Evolutionary conservation across 2,329 filamentous ascomycete genomes (phyloP).

Genomic region (Pezicula rhizophila): DNA sequence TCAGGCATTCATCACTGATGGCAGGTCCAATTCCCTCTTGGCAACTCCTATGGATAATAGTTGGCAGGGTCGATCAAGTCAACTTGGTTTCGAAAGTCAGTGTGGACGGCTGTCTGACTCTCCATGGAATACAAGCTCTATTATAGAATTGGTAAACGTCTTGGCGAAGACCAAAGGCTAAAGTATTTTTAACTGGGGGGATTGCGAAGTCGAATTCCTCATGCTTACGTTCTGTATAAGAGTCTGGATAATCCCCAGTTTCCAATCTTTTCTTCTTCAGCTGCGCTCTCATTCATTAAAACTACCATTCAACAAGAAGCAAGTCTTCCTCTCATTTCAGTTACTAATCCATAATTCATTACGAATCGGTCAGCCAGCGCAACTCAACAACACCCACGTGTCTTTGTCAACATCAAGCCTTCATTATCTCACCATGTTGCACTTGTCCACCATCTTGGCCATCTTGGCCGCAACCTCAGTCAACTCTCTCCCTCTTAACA

Average conservation of each 20-base stretch:
- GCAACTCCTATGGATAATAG: no score
- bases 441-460: slow-evolving; percentile 10
- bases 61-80: no score
- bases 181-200: no score
- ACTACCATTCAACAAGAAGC: slow-evolving; percentile 13
- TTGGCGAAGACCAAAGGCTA: neutral
- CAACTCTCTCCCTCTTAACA: slow-evolving; percentile 40
- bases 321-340: slow-evolving; percentile 12
- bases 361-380: neutral
- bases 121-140: no score
- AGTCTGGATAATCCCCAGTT: neutral
- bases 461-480: slow-evolving; percentile 19
- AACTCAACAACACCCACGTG: neutral
- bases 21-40: no score
- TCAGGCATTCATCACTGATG: no score
- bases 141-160: neutral
- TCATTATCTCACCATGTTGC: slow-evolving; percentile 13
- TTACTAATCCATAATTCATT: slow-evolving; percentile 10
- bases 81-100: no score
- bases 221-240: neutral
- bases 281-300: slow-evolving; percentile 21
- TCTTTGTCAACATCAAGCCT: neutral
- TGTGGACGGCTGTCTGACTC: no score
- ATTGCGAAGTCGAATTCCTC: neutral
- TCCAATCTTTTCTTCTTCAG: slow-evolving; percentile 12